These are phyloP conservation scores for Rubia yunnanensis DNA, from an alignment of 257 asterid species.

Conservation along the genomic window DNA sequence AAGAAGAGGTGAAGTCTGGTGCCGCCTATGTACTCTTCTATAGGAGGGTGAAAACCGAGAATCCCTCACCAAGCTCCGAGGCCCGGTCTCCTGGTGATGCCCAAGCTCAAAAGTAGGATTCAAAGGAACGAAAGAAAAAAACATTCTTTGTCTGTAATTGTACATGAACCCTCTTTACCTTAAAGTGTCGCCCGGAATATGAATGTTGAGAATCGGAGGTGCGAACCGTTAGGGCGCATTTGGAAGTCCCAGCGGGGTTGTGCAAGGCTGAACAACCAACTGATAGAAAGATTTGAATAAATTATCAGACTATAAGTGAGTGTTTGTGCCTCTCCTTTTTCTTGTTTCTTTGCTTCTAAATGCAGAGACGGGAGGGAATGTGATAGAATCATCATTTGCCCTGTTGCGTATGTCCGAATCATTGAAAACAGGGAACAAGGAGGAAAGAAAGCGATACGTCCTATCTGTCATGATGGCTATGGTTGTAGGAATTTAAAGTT, in stretches of 20 bases:
- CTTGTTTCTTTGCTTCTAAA: not conserved
- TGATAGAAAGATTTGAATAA: slow-evolving; percentile 4
- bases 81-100: slow-evolving; percentile 30
- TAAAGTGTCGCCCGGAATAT: not conserved
- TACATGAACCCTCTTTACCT: slow-evolving; percentile 3
- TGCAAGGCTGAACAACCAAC: slow-evolving; percentile 1
- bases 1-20: slow-evolving; percentile 86
- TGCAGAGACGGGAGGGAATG: not conserved
- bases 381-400: not conserved
- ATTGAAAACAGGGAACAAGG: not conserved
- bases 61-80: slow-evolving; percentile 50
- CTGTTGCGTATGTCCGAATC: not conserved
- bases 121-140: not conserved
- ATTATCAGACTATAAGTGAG: not conserved
- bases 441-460: not conserved
- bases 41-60: slow-evolving; percentile 63
- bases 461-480: not conserved
- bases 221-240: slow-evolving; percentile 12
- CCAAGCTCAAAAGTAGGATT: slow-evolving; percentile 13
- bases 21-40: slow-evolving; percentile 95
- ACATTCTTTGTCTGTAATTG: slow-evolving; percentile 11
- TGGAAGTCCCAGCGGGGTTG: slow-evolving; percentile 11
- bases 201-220: not conserved
- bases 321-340: not conserved
- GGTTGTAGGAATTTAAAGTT: not conserved